Evolutionary conservation across 116 monocot genomes (phyloP).

Genomic region (Phalaenopsis hybrid): DNA sequence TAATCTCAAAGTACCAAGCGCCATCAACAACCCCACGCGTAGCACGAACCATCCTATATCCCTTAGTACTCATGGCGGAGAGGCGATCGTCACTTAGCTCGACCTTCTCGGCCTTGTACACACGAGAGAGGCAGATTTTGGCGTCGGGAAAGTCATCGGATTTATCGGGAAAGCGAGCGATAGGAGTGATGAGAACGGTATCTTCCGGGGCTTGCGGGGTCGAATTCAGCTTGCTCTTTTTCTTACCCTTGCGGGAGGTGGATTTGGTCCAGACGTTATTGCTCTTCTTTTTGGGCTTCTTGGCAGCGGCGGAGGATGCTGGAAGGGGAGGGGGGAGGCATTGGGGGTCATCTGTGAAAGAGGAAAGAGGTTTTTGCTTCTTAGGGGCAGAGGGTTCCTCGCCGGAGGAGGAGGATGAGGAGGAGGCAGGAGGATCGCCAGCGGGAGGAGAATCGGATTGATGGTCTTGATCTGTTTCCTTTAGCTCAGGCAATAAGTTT

Average conservation of each 20-base stretch:
- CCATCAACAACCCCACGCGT: constrained; percentile 78
- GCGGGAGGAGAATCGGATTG: too few relatives aligned
- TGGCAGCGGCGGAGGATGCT: constrained; percentile 6
- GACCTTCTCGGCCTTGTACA: constrained; percentile 84
- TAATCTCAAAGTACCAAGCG: constrained; percentile 90
- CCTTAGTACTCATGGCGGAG: constrained; percentile 72
- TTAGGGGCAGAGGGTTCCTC: too few relatives aligned
- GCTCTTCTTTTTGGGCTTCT: constrained; percentile 83
- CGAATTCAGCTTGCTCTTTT: constrained; percentile 25
- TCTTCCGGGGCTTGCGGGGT: constrained; percentile 28
- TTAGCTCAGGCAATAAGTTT: too few relatives aligned
- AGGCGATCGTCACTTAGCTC: constrained; percentile 90
- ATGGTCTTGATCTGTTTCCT: too few relatives aligned
- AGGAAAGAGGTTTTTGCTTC: too few relatives aligned
- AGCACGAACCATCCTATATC: constrained; percentile 93
- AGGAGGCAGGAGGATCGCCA: too few relatives aligned
- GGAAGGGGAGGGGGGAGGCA: background rate
- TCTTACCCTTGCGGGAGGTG: constrained; percentile 39
- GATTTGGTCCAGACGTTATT: constrained; percentile 82
- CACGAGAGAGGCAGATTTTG: constrained; percentile 61
- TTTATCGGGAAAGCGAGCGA: constrained; percentile 55
- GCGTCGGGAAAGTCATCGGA: constrained; percentile 63
- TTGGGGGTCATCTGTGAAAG: background rate
- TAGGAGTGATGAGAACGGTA: constrained; percentile 63
- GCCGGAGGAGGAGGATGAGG: too few relatives aligned